These are phyloP conservation scores for Monilinia aucupariae DNA, from an alignment of 2,329 filamentous ascomycete genomes.

Conservation along the genomic window DNA sequence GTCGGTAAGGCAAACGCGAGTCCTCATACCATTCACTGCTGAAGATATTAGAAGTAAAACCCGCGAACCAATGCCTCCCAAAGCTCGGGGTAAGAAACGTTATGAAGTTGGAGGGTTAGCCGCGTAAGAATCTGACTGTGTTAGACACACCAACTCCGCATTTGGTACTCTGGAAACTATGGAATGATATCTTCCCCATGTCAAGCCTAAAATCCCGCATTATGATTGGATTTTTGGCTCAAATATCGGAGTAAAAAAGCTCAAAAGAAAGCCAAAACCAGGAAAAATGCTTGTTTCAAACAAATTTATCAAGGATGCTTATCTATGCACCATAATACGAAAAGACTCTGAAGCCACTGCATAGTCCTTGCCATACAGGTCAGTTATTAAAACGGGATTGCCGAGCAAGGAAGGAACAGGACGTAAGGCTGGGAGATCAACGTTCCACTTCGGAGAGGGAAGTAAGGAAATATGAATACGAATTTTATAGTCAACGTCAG, in stretches of 20 bases:
- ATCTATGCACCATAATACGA: background rate
- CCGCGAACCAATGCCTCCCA: background rate
- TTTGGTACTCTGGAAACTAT: background rate
- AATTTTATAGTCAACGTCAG: background rate
- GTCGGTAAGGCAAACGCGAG: background rate
- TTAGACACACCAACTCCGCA: background rate
- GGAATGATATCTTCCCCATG: background rate
- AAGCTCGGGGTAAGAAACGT: background rate
- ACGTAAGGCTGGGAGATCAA: background rate
- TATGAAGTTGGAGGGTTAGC: background rate
- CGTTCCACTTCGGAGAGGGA: background rate
- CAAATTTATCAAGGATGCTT: background rate
- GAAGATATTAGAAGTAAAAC: background rate
- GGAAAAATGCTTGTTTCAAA: background rate
- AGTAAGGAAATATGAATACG: conserved; percentile 8
- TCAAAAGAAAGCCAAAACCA: background rate
- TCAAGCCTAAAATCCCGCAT: background rate
- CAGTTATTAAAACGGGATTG: background rate
- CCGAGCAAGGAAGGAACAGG: background rate
- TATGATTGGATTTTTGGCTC: background rate
- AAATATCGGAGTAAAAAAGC: background rate
- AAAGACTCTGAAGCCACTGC: background rate
- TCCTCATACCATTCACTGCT: background rate
- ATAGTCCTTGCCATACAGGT: background rate
- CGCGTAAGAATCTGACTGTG: background rate